Percentiles rank a stretch among this genome's conserved stretches.
Evolutionary conservation across 179 eudicot species (phyloP).

Genomic region (Nepenthes alata): DNA sequence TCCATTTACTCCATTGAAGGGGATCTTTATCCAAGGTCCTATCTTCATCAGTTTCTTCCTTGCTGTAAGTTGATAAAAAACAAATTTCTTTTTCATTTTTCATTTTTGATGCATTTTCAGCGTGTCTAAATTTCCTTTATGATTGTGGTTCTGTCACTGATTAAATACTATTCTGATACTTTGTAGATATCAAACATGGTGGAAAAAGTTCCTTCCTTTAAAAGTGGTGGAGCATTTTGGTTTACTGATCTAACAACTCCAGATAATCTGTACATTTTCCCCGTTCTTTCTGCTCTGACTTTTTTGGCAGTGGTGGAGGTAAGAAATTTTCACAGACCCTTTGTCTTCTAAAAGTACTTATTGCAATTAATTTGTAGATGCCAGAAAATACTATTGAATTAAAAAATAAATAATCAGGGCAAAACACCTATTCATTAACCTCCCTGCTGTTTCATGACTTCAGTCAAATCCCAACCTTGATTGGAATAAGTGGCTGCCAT

Average conservation of each 20-base stretch:
- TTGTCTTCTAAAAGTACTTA: too few relatives aligned
- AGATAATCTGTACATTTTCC: conserved; percentile 59
- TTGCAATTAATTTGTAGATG: too few relatives aligned
- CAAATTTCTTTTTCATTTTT: not conserved
- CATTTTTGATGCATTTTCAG: not conserved
- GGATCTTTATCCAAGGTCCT: conserved; percentile 66
- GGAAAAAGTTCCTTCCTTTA: conserved; percentile 79
- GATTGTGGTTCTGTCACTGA: not conserved
- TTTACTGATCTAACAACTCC: conserved; percentile 84
- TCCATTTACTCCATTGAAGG: conserved; percentile 70
- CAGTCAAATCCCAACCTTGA: too few relatives aligned
- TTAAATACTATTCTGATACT: not conserved
- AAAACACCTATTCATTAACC: too few relatives aligned
- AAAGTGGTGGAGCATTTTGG: conserved; percentile 77
- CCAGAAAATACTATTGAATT: too few relatives aligned
- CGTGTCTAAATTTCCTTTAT: not conserved
- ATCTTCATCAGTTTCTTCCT: conserved; percentile 71
- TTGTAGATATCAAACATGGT: conserved; percentile 44
- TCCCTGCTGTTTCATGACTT: too few relatives aligned
- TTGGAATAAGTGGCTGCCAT: too few relatives aligned
- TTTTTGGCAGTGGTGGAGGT: conserved; percentile 83
- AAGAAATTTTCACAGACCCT: not conserved
- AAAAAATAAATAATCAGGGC: too few relatives aligned
- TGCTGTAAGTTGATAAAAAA: conserved; percentile 55
- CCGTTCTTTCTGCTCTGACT: conserved; percentile 56